These are phyloP conservation scores for Macrolepiota albuminosa DNA, from an alignment of 768 basidiomycete species.

Conservation along the genomic window DNA sequence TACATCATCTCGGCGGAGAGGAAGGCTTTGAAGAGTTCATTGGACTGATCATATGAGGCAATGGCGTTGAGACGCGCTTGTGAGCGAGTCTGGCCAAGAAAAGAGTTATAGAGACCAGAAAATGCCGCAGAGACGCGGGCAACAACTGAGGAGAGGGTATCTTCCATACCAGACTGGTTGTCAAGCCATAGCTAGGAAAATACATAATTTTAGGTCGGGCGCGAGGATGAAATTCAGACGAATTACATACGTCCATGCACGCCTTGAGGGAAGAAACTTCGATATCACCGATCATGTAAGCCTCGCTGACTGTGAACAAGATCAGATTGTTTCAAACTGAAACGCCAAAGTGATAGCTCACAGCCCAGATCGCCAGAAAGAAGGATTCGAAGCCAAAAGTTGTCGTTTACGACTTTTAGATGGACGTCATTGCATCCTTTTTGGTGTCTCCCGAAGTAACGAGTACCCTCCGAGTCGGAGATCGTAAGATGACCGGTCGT, in stretches of 20 bases:
- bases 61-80: constrained; percentile 77
- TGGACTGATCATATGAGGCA: constrained; percentile 90
- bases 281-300: constrained; percentile 69
- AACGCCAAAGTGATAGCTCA: constrained; percentile 27
- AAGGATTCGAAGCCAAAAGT: constrained; percentile 66
- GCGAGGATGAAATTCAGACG: not conserved
- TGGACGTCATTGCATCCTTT: constrained; percentile 61
- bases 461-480: constrained; percentile 53
- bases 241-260: constrained; percentile 54
- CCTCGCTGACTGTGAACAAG: constrained; percentile 57
- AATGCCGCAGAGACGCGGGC: constrained; percentile 53
- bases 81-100: constrained; percentile 68
- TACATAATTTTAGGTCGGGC: constrained; percentile 3
- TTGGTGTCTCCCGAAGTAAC: constrained; percentile 53
- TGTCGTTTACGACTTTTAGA: constrained; percentile 50
- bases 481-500: constrained; percentile 56
- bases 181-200: constrained; percentile 57
- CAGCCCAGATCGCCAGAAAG: constrained; percentile 66
- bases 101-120: constrained; percentile 62
- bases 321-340: constrained; percentile 9
- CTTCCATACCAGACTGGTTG: constrained; percentile 55
- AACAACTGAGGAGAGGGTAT: constrained; percentile 51
- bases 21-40: constrained; percentile 84
- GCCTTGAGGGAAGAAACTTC: constrained; percentile 55
- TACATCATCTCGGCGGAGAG: constrained; percentile 93